phyloP scores from a whole-genome alignment of 768 basidiomycete species.

The Asterophora lycoperdoides region DNA sequence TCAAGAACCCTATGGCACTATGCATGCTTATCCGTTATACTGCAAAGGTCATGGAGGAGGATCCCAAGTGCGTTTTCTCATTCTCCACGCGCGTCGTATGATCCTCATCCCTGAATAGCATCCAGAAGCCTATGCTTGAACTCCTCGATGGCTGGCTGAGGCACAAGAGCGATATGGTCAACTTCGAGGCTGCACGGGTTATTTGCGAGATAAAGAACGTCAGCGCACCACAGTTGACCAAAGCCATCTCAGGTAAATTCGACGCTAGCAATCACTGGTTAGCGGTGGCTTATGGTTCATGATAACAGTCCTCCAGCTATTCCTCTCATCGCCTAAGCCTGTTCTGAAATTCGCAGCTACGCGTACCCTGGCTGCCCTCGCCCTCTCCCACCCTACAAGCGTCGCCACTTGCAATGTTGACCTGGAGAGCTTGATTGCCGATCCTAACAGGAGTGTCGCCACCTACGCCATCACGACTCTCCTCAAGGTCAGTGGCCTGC shows the following conservation, averaged over 20 bases:
- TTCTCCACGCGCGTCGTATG: not conserved
- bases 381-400: slow-evolving; percentile 78
- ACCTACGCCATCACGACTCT: slow-evolving; percentile 98
- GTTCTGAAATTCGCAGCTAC: slow-evolving; percentile 97
- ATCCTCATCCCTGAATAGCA: slow-evolving; percentile 37
- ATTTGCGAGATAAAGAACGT: slow-evolving; percentile 96
- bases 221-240: slow-evolving; percentile 68
- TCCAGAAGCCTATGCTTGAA: slow-evolving; percentile 91
- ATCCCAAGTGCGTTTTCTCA: slow-evolving; percentile 78
- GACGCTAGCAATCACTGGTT: slow-evolving; percentile 1
- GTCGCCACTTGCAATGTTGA: slow-evolving; percentile 95
- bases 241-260: slow-evolving; percentile 80
- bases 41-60: slow-evolving; percentile 98
- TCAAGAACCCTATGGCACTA: slow-evolving; percentile 95
- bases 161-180: slow-evolving; percentile 99
- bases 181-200: slow-evolving; percentile 95
- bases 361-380: slow-evolving; percentile 86
- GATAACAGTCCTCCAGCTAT: slow-evolving; percentile 79
- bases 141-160: slow-evolving; percentile 91
- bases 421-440: slow-evolving; percentile 93
- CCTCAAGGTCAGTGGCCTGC: slow-evolving; percentile 63
- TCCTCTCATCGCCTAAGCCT: slow-evolving; percentile 92
- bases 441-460: slow-evolving; percentile 92
- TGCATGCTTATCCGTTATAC: slow-evolving; percentile 99
- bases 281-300: slow-evolving; percentile 5